Evolutionary conservation across 371 early-diverging fungal species (phyloP).

Genomic region (Saksenaea oblongispora): DNA sequence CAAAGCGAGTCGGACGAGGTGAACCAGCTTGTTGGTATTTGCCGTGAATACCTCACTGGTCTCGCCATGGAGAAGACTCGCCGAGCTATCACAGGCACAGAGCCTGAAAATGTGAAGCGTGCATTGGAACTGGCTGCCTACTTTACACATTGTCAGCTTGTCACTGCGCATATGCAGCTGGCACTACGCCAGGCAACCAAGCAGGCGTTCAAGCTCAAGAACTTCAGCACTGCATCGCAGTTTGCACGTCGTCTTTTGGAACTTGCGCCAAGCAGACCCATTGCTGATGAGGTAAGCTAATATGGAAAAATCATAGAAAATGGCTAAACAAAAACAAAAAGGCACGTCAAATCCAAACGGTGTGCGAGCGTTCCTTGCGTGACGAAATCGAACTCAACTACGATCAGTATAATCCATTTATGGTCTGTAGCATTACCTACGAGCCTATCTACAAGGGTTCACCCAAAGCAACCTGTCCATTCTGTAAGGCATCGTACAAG

Average conservation of each 20-base stretch:
- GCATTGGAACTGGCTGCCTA: conserved; percentile 91
- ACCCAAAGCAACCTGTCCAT: conserved; percentile 77
- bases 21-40: conserved; percentile 73
- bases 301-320: not conserved
- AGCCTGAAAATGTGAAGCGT: conserved; percentile 63
- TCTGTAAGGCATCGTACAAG: conserved; percentile 86
- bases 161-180: conserved; percentile 83
- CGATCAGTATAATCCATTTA: conserved; percentile 92
- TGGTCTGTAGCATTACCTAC: conserved; percentile 77
- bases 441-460: conserved; percentile 89
- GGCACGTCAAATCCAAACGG: conserved; percentile 81
- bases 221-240: conserved; percentile 77
- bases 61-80: conserved; percentile 81
- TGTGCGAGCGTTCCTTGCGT: conserved; percentile 76
- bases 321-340: conserved; percentile 16
- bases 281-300: conserved; percentile 69
- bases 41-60: conserved; percentile 91
- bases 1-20: conserved; percentile 73
- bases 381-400: conserved; percentile 87
- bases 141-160: conserved; percentile 91
- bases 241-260: conserved; percentile 91
- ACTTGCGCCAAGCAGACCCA: conserved; percentile 73
- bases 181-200: conserved; percentile 84
- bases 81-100: conserved; percentile 50
- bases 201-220: conserved; percentile 76